Conservation (phyloP, 106 monocot species). For the Dendrobium huoshanense region DNA sequence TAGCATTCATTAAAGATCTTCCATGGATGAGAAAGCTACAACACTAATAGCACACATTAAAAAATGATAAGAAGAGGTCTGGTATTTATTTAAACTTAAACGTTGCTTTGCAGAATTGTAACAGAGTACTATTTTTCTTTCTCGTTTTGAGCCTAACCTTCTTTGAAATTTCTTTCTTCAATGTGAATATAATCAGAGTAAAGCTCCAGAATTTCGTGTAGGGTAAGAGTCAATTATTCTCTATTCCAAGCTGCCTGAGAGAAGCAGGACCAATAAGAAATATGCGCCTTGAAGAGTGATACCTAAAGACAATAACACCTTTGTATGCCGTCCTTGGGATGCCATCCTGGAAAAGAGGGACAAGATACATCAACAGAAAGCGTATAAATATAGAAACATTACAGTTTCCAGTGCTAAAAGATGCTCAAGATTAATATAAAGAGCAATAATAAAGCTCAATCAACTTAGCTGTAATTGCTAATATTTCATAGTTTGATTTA, state of each 20-base stretch:
- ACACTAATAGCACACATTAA: background rate
- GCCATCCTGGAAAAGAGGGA: constrained; percentile 59
- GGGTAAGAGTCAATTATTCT: background rate
- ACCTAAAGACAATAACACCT: constrained; percentile 86
- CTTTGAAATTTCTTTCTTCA: background rate
- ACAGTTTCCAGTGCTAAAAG: background rate
- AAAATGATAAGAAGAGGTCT: background rate
- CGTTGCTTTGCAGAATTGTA: background rate
- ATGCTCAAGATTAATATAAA: background rate
- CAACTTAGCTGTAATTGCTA: too few relatives aligned
- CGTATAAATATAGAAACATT: background rate
- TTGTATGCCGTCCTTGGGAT: constrained; percentile 93
- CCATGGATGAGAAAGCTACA: background rate
- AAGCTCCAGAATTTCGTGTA: too few relatives aligned
- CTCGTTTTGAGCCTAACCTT: background rate
- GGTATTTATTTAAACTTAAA: background rate
- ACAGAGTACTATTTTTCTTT: background rate
- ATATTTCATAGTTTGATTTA: too few relatives aligned
- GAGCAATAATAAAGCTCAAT: too few relatives aligned
- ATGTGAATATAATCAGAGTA: background rate
- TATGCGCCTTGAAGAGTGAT: constrained; percentile 62
- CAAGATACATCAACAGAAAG: background rate
- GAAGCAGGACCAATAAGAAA: constrained; percentile 85
- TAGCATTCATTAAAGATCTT: too few relatives aligned
- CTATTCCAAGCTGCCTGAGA: constrained; percentile 55